Conservation (phyloP, 345 rosid species). For the Conringia planisiliqua region DNA sequence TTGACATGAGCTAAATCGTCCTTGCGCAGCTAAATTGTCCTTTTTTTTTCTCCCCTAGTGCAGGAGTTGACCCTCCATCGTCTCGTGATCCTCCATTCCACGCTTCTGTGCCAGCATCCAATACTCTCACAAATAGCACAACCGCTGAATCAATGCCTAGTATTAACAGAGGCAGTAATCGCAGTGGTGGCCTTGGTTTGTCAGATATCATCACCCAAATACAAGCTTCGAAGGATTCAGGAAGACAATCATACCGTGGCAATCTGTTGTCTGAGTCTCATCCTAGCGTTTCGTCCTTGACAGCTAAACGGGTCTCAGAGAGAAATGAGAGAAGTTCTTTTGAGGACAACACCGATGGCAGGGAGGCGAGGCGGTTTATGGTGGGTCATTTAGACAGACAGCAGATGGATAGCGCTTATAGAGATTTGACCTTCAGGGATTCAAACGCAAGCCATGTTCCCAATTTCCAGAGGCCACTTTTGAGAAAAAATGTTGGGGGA, state of each 20-base stretch:
- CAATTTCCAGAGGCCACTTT: conserved; percentile 94
- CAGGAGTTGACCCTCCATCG: conserved; percentile 99
- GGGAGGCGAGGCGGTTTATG: conserved; percentile 65
- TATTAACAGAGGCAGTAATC: conserved; percentile 53
- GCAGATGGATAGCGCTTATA: conserved; percentile 55
- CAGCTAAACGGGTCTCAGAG: conserved; percentile 67
- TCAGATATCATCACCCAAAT: conserved; percentile 86
- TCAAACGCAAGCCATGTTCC: conserved; percentile 75
- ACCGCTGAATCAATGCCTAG: conserved; percentile 52
- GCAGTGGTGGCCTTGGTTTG: conserved; percentile 80
- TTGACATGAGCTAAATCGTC: conserved; percentile 15
- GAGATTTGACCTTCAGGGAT: conserved; percentile 63
- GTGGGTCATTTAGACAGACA: conserved; percentile 65
- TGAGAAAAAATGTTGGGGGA: conserved; percentile 76
- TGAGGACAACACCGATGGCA: conserved; percentile 63
- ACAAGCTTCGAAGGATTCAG: conserved; percentile 93
- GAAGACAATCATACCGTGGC: conserved; percentile 59
- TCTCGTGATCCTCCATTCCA: conserved; percentile 95
- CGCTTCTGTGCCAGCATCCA: conserved; percentile 70
- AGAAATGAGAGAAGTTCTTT: conserved; percentile 64
- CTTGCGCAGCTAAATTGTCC: conserved; percentile 59
- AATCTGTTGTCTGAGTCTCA: conserved; percentile 55
- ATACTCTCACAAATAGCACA: conserved; percentile 47
- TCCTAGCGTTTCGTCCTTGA: conserved; percentile 58
- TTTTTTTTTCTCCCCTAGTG: conserved; percentile 75